Conservation (phyloP, 2,329 filamentous ascomycete genomes). For the Phialocephala sp. region DNA sequence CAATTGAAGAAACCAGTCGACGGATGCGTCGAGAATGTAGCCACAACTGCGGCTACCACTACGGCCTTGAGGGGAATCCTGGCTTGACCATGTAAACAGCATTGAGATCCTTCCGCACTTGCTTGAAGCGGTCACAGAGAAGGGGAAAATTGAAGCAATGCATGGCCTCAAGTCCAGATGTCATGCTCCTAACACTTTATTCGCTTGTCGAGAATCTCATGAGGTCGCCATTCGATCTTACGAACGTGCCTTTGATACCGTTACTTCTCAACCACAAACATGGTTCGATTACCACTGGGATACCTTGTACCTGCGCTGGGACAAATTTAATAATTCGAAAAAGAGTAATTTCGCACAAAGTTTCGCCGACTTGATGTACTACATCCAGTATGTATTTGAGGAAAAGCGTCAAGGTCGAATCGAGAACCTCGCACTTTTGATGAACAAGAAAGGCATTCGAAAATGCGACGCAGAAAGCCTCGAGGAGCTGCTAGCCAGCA, state of each 20-base stretch:
- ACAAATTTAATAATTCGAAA: neutral
- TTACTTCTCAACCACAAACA: neutral
- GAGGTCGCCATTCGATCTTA: neutral
- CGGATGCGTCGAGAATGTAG: neutral
- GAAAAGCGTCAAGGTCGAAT: neutral
- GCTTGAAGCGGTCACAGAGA: neutral
- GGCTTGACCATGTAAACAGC: neutral
- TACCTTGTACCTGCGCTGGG: neutral
- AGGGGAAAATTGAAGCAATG: neutral
- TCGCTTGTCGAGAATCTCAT: neutral
- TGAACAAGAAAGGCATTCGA: neutral
- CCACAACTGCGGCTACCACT: neutral
- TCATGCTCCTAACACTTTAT: neutral
- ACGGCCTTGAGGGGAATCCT: neutral
- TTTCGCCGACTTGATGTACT: neutral
- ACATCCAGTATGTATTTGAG: neutral
- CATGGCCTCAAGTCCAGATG: neutral
- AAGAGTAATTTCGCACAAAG: neutral
- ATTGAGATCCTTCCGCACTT: neutral
- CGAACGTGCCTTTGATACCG: neutral
- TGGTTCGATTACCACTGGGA: neutral
- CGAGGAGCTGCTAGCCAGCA: neutral
- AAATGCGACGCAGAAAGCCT: neutral
- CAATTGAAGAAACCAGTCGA: neutral
- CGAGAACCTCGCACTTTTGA: neutral